phyloP scores from a whole-genome alignment of 257 asterid species.

The Jacaranda copaia region DNA sequence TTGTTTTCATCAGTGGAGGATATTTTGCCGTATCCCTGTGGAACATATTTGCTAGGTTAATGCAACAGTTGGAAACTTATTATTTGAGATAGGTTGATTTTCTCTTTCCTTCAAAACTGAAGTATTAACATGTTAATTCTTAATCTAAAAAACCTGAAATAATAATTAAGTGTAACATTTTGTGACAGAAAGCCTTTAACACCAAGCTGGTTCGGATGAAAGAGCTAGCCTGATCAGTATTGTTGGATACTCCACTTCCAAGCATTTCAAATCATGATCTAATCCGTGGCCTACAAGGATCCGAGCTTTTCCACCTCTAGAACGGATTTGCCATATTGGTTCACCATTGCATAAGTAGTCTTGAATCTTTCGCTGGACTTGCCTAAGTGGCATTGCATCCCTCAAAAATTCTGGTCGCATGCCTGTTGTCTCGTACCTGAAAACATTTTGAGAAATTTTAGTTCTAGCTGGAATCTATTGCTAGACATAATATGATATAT shows the following conservation, averaged over 20 bases:
- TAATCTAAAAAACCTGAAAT: background rate
- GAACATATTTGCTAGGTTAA: background rate
- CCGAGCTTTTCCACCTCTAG: slow-evolving; percentile 78
- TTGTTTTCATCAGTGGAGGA: slow-evolving; percentile 87
- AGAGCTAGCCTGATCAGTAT: slow-evolving; percentile 66
- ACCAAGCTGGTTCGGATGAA: slow-evolving; percentile 3
- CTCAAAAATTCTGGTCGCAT: slow-evolving; percentile 73
- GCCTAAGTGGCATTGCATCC: slow-evolving; percentile 79
- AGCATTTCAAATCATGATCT: slow-evolving; percentile 83
- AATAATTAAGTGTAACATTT: slow-evolving; percentile 9
- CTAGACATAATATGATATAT: slow-evolving; percentile 1
- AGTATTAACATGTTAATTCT: background rate
- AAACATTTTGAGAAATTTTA: slow-evolving; percentile 18
- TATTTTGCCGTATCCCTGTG: slow-evolving; percentile 87
- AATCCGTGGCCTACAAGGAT: slow-evolving; percentile 88
- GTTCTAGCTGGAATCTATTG: slow-evolving; percentile 17
- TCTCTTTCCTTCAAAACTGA: background rate
- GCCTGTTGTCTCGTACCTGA: slow-evolving; percentile 87
- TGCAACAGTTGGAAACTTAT: slow-evolving; percentile 14
- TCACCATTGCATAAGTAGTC: slow-evolving; percentile 91
- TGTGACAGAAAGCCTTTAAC: slow-evolving; percentile 7
- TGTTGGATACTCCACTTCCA: slow-evolving; percentile 79
- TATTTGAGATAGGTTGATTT: background rate
- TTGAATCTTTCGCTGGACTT: slow-evolving; percentile 79
- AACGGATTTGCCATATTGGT: slow-evolving; percentile 85